Evolutionary conservation across 164 flowering plant genomes (phyloP).

Genomic region (Chloranthus sessilifolius): DNA sequence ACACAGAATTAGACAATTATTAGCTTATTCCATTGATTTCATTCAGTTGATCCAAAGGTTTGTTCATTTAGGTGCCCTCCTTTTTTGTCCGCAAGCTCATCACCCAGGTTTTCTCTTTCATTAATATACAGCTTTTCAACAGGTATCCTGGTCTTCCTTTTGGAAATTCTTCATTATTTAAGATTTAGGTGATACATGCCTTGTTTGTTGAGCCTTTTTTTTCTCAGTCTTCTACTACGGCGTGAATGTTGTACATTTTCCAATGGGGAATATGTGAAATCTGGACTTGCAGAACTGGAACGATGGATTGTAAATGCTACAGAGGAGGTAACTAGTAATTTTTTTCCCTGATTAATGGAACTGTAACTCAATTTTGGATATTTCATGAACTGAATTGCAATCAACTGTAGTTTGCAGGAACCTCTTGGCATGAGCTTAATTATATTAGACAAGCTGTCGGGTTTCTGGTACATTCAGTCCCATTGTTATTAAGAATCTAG

Average conservation of each 20-base stretch:
- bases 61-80: slow-evolving; percentile 66
- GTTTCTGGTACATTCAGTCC: slow-evolving; percentile 92
- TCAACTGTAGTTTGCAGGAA: slow-evolving; percentile 79
- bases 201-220: slow-evolving; percentile 10
- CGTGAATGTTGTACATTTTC: slow-evolving; percentile 98
- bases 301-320: slow-evolving; percentile 75
- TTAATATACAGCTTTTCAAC: slow-evolving; percentile 86
- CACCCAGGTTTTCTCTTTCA: slow-evolving; percentile 94
- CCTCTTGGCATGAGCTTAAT: slow-evolving; percentile 93
- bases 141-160: slow-evolving; percentile 38
- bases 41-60: slow-evolving; percentile 4
- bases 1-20: no score
- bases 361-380: background rate
- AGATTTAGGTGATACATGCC: background rate
- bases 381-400: slow-evolving; percentile 13
- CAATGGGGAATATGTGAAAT: slow-evolving; percentile 95
- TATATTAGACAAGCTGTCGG: slow-evolving; percentile 99
- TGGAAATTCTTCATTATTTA: background rate
- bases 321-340: slow-evolving; percentile 66
- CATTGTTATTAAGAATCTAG: background rate
- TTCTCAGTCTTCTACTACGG: slow-evolving; percentile 71
- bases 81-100: slow-evolving; percentile 87
- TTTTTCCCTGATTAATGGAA: background rate
- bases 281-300: slow-evolving; percentile 92
- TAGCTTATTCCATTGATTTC: no score